Evolutionary conservation across 2,329 filamentous ascomycete species (phyloP), one percentile per base, ranked within the genome.

Genomic region (Chaetomium globosum): DNA sequence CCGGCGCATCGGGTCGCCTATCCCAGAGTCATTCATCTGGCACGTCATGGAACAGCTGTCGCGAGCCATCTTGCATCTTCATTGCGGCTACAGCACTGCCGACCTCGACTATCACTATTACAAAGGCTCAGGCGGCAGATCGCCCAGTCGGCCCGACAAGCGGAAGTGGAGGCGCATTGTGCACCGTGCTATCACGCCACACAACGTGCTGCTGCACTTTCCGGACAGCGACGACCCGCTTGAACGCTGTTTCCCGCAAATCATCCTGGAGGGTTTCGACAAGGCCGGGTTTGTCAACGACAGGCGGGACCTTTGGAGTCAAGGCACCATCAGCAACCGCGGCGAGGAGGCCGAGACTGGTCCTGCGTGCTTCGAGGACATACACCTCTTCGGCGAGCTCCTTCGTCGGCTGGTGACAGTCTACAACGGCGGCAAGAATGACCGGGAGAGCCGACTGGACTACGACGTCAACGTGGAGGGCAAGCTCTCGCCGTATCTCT

Each of bases 21-120:
- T 70, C 2, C 62, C 64, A 7, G 69, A 69, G 61, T 28, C 61
- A 0, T 69, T 70, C 12, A 59, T 70, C 59, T 70, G 69, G 67
- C 64, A 69, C 30, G 61, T 69, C 49, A 63, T 65, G 5, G 63
- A 65, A 28, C 67, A 70, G 64, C 63, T 69, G 23, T 13, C 39
- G 4, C 59, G 59, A 4, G 69, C 69, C 1, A 31, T 70, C 26
- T 21, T 65, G 28, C 67, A 28, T 21, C 56, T 69, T 19, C 61
- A 64, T 30, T 63, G 36, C 2, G 67, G 65, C 2, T 23, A 53
- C 16, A 59, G 48, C 9, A 53, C 59, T 4, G 8, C 3, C 3
- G 51, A 64, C 3, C 13, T 48, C 12, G n/a, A 33, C 12, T 7
- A 39, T 4, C 6, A 4, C 53, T 33, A 56, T 39, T 3, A 51